Evolutionary conservation across 1,284 basidiomycete species (phyloP).

Genomic region (Papiliotrema fonsecae): DNA sequence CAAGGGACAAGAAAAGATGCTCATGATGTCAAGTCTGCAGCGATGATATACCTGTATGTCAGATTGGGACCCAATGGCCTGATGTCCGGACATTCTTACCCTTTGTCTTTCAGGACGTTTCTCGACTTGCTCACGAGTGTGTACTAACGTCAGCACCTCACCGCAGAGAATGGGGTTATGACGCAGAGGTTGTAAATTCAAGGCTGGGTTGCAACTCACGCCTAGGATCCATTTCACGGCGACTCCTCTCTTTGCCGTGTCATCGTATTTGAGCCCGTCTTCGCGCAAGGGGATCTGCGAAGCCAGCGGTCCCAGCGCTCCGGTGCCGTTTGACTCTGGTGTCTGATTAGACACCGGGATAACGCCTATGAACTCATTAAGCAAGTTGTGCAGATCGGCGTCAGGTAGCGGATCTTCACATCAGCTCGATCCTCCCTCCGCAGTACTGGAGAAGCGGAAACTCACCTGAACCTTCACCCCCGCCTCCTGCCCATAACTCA

Average conservation of each 20-base stretch:
- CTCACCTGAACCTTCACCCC: conserved; percentile 42
- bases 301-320: conserved; percentile 5
- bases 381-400: conserved; percentile 43
- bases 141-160: no score
- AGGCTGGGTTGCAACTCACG: conserved; percentile 25
- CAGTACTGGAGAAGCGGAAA: conserved; percentile 1
- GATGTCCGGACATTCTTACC: conserved; percentile 20
- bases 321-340: not conserved
- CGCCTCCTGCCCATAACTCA: conserved; percentile 45
- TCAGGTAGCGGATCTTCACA: conserved; percentile 40
- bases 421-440: not conserved
- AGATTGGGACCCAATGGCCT: not conserved
- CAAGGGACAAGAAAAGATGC: no score
- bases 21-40: no score
- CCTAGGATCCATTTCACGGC: conserved; percentile 41
- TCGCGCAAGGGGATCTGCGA: conserved; percentile 22
- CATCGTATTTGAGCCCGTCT: conserved; percentile 25
- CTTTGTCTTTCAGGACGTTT: conserved; percentile 46
- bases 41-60: conserved; percentile 30
- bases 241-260: conserved; percentile 18
- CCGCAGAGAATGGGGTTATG: no score
- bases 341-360: not conserved
- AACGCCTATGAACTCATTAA: conserved; percentile 34
- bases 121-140: conserved; percentile 41
- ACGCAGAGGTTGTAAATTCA: not conserved